Evolutionary conservation across 176 grass and related monocot genomes (phyloP), one percentile per base, ranked within the genome.

Genomic region (Avena eriantha): DNA sequence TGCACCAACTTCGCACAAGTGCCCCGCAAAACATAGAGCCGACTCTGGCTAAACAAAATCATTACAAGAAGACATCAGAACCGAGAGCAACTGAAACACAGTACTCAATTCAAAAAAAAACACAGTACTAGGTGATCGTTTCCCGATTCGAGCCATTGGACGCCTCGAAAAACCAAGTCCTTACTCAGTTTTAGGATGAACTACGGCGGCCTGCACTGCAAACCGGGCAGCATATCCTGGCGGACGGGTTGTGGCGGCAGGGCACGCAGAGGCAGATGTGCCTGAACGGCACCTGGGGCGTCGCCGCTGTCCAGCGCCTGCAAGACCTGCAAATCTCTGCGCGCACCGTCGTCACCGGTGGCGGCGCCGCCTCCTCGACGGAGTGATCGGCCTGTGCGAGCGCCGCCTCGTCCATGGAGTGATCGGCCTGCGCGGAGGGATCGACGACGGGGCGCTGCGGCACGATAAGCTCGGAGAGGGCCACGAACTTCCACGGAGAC

Each of bases 401-500:
- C 43, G 43, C 43, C 43, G 22, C 58, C 43, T 46, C 43, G 8
- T 46, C 43, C 7, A 46, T 8, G 1, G 0, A 46, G 43, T 46
- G 43, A 9, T 46, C 43, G 6, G 43, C 58, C 45, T 47, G 45
- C n/a, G n/a, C 22, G 39, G 41, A 12, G 15, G 19, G 24, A 54
- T 54, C 8, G 48, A 3, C 6, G 47, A 23, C 73, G 7, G 46
- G 73, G 73, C 15, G 47, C 47, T 29, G 73, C 8, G 73, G 73
- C 7, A 74, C n/a, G 22, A 49, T 29, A 49, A 74, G 12, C 0
- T 74, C 45, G 45, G 43, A 49, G 22, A 74, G 71, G 13, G 22
- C 15, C 71, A 74, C 71, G 22, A 74, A 74, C 45, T 7, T 76
- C 73, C 14, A 76, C 73, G 73, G 47, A 18, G 47, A 76, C 13